Percentiles rank a stretch among this genome's conserved stretches.
These are phyloP conservation scores for Nemophila menziesii DNA, from an alignment of 257 asterid species.

Conservation along the genomic window DNA sequence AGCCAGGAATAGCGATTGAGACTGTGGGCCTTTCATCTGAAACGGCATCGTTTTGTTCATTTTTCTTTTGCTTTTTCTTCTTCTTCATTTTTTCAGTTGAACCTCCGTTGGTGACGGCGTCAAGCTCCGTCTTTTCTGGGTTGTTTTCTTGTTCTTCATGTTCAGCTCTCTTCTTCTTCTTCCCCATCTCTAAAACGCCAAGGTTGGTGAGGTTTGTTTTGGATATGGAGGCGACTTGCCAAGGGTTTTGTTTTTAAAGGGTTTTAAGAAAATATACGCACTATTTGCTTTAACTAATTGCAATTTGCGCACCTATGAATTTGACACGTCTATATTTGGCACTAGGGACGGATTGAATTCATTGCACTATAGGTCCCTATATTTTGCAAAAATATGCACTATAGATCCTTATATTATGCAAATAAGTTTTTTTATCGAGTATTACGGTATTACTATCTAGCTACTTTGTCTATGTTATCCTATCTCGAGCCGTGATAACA, in stretches of 20 bases:
- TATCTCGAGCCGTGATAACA: no score
- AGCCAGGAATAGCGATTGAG: conserved; percentile 70
- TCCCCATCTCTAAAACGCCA: conserved; percentile 29
- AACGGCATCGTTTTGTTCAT: conserved; percentile 14
- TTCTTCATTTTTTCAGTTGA: conserved; percentile 37
- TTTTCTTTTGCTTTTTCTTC: conserved; percentile 21
- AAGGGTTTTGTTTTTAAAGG: conserved; percentile 19
- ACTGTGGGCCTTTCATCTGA: conserved; percentile 39
- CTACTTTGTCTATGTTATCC: no score
- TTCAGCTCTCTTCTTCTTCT: conserved; percentile 23
- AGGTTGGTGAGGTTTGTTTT: neutral
- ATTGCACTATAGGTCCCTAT: no score
- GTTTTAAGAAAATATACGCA: conserved; percentile 11
- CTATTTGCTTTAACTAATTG: neutral
- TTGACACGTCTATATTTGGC: neutral
- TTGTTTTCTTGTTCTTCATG: conserved; percentile 10
- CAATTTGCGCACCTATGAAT: neutral
- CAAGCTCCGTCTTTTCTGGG: conserved; percentile 3
- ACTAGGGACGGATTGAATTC: no score
- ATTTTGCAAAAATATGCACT: no score
- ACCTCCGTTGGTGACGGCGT: conserved; percentile 20
- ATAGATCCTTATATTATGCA: no score
- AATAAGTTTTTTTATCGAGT: no score
- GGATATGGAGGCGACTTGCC: neutral
- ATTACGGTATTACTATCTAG: no score